A percentile compares a stretch with the other conserved stretches of the same genome.
These are phyloP conservation scores for Taphrina betulina DNA, from an alignment of 1,139 yeast genomes.

Conservation along the genomic window DNA sequence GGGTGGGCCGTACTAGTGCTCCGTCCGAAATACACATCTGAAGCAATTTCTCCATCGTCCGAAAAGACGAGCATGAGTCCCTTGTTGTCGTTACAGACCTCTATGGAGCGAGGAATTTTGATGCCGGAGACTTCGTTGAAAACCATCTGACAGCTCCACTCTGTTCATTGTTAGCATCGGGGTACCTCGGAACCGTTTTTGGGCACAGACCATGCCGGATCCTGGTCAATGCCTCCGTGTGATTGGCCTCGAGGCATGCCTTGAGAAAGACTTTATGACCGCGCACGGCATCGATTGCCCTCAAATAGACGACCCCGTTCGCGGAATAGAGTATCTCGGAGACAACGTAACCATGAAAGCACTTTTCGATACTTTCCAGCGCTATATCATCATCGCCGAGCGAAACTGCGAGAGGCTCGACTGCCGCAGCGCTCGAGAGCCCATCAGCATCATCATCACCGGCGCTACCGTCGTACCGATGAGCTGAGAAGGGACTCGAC, in stretches of 20 bases:
- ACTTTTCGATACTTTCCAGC: too few relatives aligned
- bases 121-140: slow-evolving; percentile 5
- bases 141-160: slow-evolving; percentile 22
- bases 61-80: slow-evolving; percentile 24
- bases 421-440: too few relatives aligned
- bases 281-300: slow-evolving; percentile 9
- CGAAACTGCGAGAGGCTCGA: too few relatives aligned
- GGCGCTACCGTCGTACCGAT: too few relatives aligned
- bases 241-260: slow-evolving; percentile 7
- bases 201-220: slow-evolving; percentile 17
- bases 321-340: slow-evolving; percentile 5
- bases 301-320: slow-evolving; percentile 5
- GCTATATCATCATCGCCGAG: too few relatives aligned
- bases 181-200: background rate
- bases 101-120: slow-evolving; percentile 19
- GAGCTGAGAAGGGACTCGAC: too few relatives aligned
- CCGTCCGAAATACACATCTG: slow-evolving; percentile 9
- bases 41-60: slow-evolving; percentile 14
- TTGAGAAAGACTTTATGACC: slow-evolving; percentile 7
- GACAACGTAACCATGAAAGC: slow-evolving; percentile 12
- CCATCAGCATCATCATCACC: too few relatives aligned
- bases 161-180: background rate
- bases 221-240: slow-evolving; percentile 6
- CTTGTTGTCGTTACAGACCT: slow-evolving; percentile 20
- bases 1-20: background rate